A percentile compares a stretch with the other conserved stretches of the same genome.
phyloP scores from a whole-genome alignment of 805 yeast genomes.

The Hanseniaspora valbyensis region DNA sequence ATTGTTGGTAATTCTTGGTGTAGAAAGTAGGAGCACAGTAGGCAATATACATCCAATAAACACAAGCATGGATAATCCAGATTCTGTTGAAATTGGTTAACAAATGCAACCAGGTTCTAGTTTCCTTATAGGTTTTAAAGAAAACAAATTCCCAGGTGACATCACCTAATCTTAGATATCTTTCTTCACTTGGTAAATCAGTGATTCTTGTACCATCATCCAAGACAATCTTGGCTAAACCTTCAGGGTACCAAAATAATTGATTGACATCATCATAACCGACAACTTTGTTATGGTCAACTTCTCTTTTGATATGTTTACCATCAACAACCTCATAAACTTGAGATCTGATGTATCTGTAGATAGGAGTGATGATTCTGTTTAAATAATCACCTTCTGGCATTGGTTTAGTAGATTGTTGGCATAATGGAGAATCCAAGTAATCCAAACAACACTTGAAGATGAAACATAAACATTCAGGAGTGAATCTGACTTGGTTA shows the following conservation, averaged over 20 bases:
- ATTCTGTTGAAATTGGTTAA: constrained; percentile 94
- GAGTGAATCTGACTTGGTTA: constrained; percentile 84
- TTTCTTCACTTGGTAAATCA: constrained; percentile 80
- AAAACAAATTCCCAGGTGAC: constrained; percentile 86
- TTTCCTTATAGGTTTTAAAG: constrained; percentile 90
- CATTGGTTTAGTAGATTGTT: constrained; percentile 70
- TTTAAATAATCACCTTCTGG: constrained; percentile 85
- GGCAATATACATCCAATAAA: constrained; percentile 92
- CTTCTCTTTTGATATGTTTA: constrained; percentile 73
- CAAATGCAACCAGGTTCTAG: constrained; percentile 95
- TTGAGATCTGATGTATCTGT: constrained; percentile 66
- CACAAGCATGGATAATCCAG: constrained; percentile 84
- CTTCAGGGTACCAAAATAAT: constrained; percentile 99
- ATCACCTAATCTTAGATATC: constrained; percentile 82
- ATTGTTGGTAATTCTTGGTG: constrained; percentile 76
- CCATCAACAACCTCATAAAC: constrained; percentile 75
- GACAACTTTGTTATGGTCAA: constrained; percentile 65
- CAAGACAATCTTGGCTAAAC: constrained; percentile 81
- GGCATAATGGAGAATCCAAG: constrained; percentile 78
- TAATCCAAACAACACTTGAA: constrained; percentile 93
- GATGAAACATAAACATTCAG: constrained; percentile 83
- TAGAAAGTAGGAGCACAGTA: constrained; percentile 86
- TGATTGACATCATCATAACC: constrained; percentile 99
- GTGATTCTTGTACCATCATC: constrained; percentile 88
- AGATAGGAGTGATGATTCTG: constrained; percentile 84